These are phyloP conservation scores for Neurospora sublineolata DNA, from an alignment of 495 filamentous ascomycete species.

Conservation along the genomic window DNA sequence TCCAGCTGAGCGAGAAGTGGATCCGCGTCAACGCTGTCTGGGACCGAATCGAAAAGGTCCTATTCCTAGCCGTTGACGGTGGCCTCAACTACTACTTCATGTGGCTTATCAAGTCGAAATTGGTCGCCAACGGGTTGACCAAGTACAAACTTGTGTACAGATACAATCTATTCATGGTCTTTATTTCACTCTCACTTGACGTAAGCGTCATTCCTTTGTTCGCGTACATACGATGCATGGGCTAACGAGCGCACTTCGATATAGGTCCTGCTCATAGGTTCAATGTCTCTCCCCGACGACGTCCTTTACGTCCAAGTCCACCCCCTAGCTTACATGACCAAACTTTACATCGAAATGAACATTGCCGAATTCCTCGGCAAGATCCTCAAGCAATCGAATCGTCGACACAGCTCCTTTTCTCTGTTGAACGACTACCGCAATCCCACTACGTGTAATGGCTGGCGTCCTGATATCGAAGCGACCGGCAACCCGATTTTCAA, in stretches of 20 bases:
- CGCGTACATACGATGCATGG: not conserved
- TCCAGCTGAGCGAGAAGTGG: constrained; percentile 21
- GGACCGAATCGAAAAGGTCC: constrained; percentile 38
- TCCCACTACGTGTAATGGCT: not conserved
- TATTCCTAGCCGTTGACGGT: constrained; percentile 37
- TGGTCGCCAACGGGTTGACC: constrained; percentile 35
- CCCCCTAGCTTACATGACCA: constrained; percentile 37
- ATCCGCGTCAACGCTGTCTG: constrained; percentile 33
- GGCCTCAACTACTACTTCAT: constrained; percentile 40
- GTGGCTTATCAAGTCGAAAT: constrained; percentile 29
- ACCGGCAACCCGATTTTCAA: not conserved
- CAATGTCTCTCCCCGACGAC: constrained; percentile 21
- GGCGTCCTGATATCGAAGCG: not conserved
- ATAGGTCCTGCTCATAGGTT: constrained; percentile 16
- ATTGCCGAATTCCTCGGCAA: constrained; percentile 39
- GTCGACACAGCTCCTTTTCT: not conserved
- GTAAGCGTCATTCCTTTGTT: constrained; percentile 8
- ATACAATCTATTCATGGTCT: constrained; percentile 40
- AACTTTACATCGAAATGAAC: constrained; percentile 44
- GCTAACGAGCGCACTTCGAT: not conserved
- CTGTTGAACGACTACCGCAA: not conserved
- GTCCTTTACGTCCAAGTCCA: constrained; percentile 40
- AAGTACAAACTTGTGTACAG: constrained; percentile 38
- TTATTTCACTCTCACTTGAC: constrained; percentile 39
- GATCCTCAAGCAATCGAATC: constrained; percentile 14